Conservation (phyloP, 2,329 filamentous ascomycete species). For the Phyllosticta capitalensis region DNA sequence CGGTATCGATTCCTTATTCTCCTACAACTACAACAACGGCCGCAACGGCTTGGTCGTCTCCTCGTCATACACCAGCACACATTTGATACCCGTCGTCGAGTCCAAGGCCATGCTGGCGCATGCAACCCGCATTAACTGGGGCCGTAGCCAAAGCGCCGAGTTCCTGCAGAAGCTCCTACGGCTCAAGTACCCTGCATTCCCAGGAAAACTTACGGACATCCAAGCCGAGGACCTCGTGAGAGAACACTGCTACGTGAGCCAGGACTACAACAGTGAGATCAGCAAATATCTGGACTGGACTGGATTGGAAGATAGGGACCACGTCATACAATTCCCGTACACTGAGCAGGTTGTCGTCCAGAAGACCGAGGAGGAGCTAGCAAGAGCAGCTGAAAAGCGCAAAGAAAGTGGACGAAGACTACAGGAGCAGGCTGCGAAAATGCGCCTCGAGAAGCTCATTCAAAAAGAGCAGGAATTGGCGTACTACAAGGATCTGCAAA, state of each 20-base stretch:
- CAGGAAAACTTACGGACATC: constrained; percentile 72
- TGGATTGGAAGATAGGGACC: constrained; percentile 79
- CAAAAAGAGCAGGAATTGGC: constrained; percentile 93
- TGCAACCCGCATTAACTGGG: constrained; percentile 88
- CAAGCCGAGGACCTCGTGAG: constrained; percentile 82
- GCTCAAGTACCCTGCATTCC: constrained; percentile 85
- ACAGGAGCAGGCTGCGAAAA: constrained; percentile 94
- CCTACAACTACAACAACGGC: constrained; percentile 85
- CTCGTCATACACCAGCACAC: constrained; percentile 86
- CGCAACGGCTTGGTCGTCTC: constrained; percentile 80
- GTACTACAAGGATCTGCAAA: constrained; percentile 80
- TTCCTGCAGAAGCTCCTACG: constrained; percentile 83
- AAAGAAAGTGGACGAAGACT: constrained; percentile 86
- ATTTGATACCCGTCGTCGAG: constrained; percentile 87
- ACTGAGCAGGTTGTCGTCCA: constrained; percentile 83
- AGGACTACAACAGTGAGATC: constrained; percentile 73
- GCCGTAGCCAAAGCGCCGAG: constrained; percentile 79
- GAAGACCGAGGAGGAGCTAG: constrained; percentile 91
- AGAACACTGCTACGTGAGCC: constrained; percentile 83
- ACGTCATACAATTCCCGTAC: constrained; percentile 85
- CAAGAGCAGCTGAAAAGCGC: constrained; percentile 80
- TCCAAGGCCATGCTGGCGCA: constrained; percentile 75
- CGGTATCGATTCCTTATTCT: constrained; percentile 94
- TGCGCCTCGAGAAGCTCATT: constrained; percentile 89
- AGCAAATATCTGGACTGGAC: constrained; percentile 77